phyloP scores from a whole-genome alignment of 164 flowering plant genomes.

The Tetrastigma voinierianum region DNA sequence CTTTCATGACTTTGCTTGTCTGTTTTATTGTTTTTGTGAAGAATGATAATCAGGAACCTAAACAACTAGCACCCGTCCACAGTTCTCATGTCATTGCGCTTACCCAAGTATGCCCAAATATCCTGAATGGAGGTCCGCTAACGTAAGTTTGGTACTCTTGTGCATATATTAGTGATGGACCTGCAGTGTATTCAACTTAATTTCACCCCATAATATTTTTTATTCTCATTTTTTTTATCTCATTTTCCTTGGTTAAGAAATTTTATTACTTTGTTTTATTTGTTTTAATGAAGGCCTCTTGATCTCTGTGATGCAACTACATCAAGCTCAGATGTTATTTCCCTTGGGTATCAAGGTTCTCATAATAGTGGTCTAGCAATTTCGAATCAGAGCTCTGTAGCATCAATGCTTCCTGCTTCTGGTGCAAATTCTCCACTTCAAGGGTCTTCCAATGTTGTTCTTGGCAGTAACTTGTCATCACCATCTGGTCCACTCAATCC shows the following conservation, averaged over 20 bases:
- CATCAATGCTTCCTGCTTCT: slow-evolving; percentile 51
- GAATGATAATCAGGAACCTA: slow-evolving; percentile 52
- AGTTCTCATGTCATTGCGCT: slow-evolving; percentile 60
- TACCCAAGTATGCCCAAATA: slow-evolving; percentile 63
- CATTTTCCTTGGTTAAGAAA: not conserved
- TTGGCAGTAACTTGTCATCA: slow-evolving; percentile 57
- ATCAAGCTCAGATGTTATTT: slow-evolving; percentile 55
- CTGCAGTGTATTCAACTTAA: not conserved
- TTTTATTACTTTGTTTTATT: slow-evolving; percentile 2
- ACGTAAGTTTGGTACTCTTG: slow-evolving; percentile 60
- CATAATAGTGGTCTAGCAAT: slow-evolving; percentile 53
- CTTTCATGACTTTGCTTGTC: not conserved
- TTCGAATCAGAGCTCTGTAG: slow-evolving; percentile 51
- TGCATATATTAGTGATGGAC: no score
- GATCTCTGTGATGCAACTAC: slow-evolving; percentile 70
- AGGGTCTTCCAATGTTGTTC: slow-evolving; percentile 56
- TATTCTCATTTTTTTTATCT: not conserved
- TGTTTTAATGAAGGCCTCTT: slow-evolving; percentile 67
- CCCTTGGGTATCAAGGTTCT: slow-evolving; percentile 63
- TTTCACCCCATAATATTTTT: not conserved
- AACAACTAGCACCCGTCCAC: slow-evolving; percentile 53
- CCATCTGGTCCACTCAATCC: slow-evolving; percentile 48
- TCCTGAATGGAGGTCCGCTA: slow-evolving; percentile 49
- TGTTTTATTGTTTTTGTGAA: slow-evolving; percentile 22
- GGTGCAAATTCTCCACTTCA: slow-evolving; percentile 52